These are phyloP conservation scores for Mycotypha africana DNA, from an alignment of 371 early-diverging fungal species.

Conservation along the genomic window DNA sequence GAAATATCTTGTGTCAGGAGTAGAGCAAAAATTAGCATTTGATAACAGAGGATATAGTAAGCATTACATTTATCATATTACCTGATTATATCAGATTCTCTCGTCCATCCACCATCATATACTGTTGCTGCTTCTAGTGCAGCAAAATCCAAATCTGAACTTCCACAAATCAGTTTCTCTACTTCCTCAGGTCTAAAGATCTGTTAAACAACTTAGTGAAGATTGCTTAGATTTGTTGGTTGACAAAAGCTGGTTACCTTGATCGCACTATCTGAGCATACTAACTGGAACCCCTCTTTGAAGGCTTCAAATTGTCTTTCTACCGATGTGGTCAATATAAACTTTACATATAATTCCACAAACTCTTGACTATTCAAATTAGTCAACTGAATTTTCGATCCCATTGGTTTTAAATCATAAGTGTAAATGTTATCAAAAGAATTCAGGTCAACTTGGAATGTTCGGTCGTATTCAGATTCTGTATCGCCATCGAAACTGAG, in stretches of 20 bases:
- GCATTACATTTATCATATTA: constrained; percentile 19
- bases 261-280: constrained; percentile 80
- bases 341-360: constrained; percentile 69
- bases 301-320: constrained; percentile 83
- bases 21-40: too few species aligned
- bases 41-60: constrained; percentile 2
- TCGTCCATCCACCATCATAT: constrained; percentile 84
- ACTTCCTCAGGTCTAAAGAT: constrained; percentile 93
- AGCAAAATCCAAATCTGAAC: constrained; percentile 81
- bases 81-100: constrained; percentile 60
- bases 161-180: constrained; percentile 94
- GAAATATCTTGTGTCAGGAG: too few species aligned
- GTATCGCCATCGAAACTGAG: constrained; percentile 51
- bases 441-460: constrained; percentile 69
- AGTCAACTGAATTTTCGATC: constrained; percentile 57
- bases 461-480: constrained; percentile 55
- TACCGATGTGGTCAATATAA: constrained; percentile 68
- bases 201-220: constrained; percentile 21
- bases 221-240: neutral
- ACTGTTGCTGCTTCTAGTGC: constrained; percentile 79
- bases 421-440: constrained; percentile 59
- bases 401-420: constrained; percentile 54
- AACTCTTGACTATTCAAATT: constrained; percentile 61
- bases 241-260: constrained; percentile 28
- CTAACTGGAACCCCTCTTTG: constrained; percentile 83